These are phyloP conservation scores for Globisporangium barbulae DNA, from an alignment of 352 stramenopile species.

Conservation along the genomic window DNA sequence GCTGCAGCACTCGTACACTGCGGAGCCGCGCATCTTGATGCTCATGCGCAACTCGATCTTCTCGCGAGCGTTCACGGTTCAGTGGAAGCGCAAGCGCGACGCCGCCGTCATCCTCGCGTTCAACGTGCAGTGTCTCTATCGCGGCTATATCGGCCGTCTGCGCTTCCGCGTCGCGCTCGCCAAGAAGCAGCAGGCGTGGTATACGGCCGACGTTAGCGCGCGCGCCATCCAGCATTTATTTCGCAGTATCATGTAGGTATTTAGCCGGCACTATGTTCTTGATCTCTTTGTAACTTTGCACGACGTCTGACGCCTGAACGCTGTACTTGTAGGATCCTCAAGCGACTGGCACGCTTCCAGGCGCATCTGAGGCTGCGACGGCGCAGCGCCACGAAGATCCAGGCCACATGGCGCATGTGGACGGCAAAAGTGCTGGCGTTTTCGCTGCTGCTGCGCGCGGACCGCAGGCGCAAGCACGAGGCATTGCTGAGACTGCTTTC, in stretches of 20 bases:
- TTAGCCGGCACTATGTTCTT: not conserved
- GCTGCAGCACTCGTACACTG: conserved; percentile 36
- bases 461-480: conserved; percentile 31
- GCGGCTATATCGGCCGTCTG: conserved; percentile 52
- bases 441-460: conserved; percentile 33
- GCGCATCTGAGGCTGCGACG: conserved; percentile 30
- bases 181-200: conserved; percentile 27
- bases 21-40: conserved; percentile 45
- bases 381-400: conserved; percentile 47
- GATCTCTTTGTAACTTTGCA: not conserved
- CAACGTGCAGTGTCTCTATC: conserved; percentile 36
- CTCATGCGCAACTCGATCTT: conserved; percentile 48
- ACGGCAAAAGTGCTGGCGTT: conserved; percentile 46
- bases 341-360: conserved; percentile 43
- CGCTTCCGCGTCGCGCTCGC: conserved; percentile 27
- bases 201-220: conserved; percentile 35
- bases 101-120: conserved; percentile 34
- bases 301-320: not conserved
- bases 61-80: conserved; percentile 40
- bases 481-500: conserved; percentile 28
- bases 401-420: conserved; percentile 82
- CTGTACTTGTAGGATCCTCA: conserved; percentile 30
- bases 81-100: conserved; percentile 63
- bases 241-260: conserved; percentile 63
- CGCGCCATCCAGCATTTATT: conserved; percentile 73